Conservation (phyloP, 768 basidiomycete genomes). For the Pulveroboletus ravenelii region DNA sequence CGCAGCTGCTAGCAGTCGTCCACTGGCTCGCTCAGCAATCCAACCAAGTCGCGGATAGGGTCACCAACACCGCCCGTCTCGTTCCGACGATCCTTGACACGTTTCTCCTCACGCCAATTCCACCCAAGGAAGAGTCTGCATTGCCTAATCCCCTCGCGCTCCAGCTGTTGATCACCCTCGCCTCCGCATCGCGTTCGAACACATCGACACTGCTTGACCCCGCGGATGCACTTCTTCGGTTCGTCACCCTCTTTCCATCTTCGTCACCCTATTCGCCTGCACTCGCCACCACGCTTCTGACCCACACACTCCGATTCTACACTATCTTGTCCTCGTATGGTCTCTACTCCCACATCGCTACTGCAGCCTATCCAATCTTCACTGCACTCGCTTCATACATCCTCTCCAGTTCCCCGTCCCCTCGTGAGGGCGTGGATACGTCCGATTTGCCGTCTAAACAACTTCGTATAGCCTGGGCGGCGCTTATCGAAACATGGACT, state of each 20-base stretch:
- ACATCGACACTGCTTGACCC: constrained; percentile 53
- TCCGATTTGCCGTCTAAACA: constrained; percentile 2
- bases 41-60: constrained; percentile 45
- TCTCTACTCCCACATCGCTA: constrained; percentile 61
- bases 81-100: constrained; percentile 46
- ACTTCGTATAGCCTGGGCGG: constrained; percentile 50
- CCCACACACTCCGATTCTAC: constrained; percentile 60
- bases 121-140: constrained; percentile 30
- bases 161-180: constrained; percentile 52
- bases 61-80: constrained; percentile 49
- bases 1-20: constrained; percentile 55
- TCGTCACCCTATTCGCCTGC: constrained; percentile 34
- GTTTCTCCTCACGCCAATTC: constrained; percentile 55
- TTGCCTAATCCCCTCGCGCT: constrained; percentile 48
- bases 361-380: constrained; percentile 57
- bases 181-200: constrained; percentile 60
- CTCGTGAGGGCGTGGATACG: background rate
- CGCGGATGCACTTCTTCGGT: constrained; percentile 68
- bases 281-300: constrained; percentile 45
- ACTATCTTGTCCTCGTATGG: constrained; percentile 70
- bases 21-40: constrained; percentile 59
- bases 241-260: constrained; percentile 54
- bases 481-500: constrained; percentile 67
- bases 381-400: constrained; percentile 45
- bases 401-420: constrained; percentile 26